Conservation (phyloP, 2,329 filamentous ascomycete genomes). For the Juglanconis sp. region DNA sequence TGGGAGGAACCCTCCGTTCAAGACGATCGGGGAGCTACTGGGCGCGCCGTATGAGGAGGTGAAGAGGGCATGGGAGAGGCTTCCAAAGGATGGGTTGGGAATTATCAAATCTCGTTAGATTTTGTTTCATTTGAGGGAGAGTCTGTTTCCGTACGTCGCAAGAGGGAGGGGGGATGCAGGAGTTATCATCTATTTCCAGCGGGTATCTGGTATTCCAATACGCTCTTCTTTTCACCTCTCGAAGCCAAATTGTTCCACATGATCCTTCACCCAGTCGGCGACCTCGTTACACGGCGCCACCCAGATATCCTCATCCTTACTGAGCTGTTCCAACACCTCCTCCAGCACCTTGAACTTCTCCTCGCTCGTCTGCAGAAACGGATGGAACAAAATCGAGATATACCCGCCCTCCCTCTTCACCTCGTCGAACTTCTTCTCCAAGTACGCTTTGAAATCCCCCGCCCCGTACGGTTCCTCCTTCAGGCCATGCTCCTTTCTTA, state of each 20-base stretch:
- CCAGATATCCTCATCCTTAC: constrained; percentile 24
- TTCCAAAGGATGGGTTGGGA: background rate
- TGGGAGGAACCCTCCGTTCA: constrained; percentile 4
- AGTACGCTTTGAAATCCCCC: constrained; percentile 19
- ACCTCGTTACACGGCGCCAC: constrained; percentile 26
- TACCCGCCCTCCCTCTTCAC: constrained; percentile 20
- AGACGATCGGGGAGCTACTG: background rate
- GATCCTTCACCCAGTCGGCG: constrained; percentile 24
- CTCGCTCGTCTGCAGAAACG: constrained; percentile 26
- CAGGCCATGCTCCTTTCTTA: constrained; percentile 21
- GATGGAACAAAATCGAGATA: constrained; percentile 29
- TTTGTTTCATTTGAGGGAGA: too few species aligned
- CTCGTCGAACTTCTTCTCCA: constrained; percentile 23
- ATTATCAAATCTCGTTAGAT: too few species aligned
- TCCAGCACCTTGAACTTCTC: constrained; percentile 26
- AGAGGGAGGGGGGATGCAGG: too few species aligned
- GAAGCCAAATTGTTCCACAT: constrained; percentile 16
- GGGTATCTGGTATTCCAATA: background rate
- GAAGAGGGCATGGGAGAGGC: background rate
- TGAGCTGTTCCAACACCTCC: constrained; percentile 22
- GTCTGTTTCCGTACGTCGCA: too few species aligned
- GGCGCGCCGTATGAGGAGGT: background rate
- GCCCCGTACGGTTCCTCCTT: constrained; percentile 17
- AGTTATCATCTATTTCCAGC: background rate
- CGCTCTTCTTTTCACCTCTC: background rate